These are phyloP conservation scores for Lentinula raphanica DNA, from an alignment of 768 basidiomycete genomes.

Conservation along the genomic window DNA sequence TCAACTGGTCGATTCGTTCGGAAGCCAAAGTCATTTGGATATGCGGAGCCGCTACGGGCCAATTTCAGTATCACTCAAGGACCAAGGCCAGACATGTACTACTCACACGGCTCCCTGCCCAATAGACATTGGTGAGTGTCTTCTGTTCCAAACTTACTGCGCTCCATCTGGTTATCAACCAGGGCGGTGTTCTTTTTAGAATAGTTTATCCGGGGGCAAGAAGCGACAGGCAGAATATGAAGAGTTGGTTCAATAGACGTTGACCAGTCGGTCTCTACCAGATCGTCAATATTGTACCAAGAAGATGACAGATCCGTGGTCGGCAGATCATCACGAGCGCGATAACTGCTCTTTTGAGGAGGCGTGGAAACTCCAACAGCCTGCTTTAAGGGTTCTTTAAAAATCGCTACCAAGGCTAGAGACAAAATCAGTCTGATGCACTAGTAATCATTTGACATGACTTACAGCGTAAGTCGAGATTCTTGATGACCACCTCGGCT, in stretches of 20 bases:
- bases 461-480: constrained; percentile 57
- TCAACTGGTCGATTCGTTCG: constrained; percentile 49
- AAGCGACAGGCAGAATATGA: constrained; percentile 66
- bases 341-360: constrained; percentile 43
- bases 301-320: constrained; percentile 36
- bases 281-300: constrained; percentile 83
- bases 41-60: constrained; percentile 47
- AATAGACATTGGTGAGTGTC: constrained; percentile 77
- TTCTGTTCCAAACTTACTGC: constrained; percentile 84
- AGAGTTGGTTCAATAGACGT: constrained; percentile 50
- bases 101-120: constrained; percentile 65
- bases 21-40: constrained; percentile 60
- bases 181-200: constrained; percentile 55
- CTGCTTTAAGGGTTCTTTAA: constrained; percentile 67
- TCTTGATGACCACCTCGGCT: constrained; percentile 76
- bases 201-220: constrained; percentile 80
- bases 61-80: background rate
- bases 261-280: constrained; percentile 70
- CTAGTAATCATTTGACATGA: background rate
- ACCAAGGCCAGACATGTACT: background rate
- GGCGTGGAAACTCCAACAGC: constrained; percentile 43
- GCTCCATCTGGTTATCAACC: constrained; percentile 34
- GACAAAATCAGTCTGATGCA: background rate
- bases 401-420: constrained; percentile 66
- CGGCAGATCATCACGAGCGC: constrained; percentile 41